Conservation (phyloP, 2,329 filamentous ascomycete species). For the Paecilomyces formosus region DNA sequence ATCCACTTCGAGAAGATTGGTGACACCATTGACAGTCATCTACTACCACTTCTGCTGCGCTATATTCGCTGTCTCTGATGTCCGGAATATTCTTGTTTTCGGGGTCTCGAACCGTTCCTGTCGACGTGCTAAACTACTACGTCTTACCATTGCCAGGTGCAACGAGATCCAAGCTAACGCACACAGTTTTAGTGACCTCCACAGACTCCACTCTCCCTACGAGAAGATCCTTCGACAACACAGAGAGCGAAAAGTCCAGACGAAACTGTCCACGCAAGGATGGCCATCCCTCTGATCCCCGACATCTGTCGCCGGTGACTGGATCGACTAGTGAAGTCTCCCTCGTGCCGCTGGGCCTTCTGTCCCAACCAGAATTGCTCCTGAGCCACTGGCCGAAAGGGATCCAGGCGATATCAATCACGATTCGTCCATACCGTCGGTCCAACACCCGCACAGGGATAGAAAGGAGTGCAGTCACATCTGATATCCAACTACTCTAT, state of each 20-base stretch:
- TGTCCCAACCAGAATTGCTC: background rate
- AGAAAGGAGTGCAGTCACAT: background rate
- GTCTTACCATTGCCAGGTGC: background rate
- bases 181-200: background rate
- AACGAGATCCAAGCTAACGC: slow-evolving; percentile 1
- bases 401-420: background rate
- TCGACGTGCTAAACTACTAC: background rate
- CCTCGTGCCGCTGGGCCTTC: background rate
- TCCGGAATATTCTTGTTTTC: background rate
- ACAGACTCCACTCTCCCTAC: background rate
- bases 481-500: background rate
- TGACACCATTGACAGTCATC: too few species aligned
- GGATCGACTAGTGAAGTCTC: background rate
- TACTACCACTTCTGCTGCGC: background rate
- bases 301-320: background rate
- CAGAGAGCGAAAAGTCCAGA: background rate
- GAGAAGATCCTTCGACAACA: background rate
- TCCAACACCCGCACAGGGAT: background rate
- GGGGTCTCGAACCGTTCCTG: background rate
- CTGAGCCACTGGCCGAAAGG: background rate
- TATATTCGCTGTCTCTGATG: background rate
- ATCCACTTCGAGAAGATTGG: background rate
- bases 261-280: background rate
- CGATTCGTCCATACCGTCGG: background rate
- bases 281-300: background rate